phyloP scores from a whole-genome alignment of 768 basidiomycete genomes.

The Suillus subluteus region DNA sequence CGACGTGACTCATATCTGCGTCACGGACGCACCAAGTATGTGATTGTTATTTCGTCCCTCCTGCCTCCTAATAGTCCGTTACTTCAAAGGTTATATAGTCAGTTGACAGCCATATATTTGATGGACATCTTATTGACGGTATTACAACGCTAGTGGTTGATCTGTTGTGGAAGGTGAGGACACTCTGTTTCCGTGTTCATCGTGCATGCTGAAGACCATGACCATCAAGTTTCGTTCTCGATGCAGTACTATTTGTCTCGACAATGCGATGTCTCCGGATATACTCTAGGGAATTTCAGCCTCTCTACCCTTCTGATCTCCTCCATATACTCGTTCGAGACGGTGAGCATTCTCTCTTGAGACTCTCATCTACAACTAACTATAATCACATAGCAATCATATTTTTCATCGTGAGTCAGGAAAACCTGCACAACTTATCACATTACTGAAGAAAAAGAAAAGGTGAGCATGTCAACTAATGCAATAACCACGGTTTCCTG shows the following conservation, averaged over 20 bases:
- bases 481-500: slow-evolving; percentile 2
- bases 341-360: slow-evolving; percentile 17
- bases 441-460: neutral
- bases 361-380: neutral
- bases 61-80: neutral
- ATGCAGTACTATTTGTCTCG: slow-evolving; percentile 13
- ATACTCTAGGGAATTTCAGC: neutral
- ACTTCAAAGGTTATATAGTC: neutral
- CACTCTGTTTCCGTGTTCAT: neutral
- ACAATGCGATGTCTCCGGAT: slow-evolving; percentile 15
- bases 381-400: slow-evolving; percentile 5
- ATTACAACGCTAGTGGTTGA: slow-evolving; percentile 13
- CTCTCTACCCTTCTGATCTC: slow-evolving; percentile 16
- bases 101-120: neutral
- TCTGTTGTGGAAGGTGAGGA: slow-evolving; percentile 9
- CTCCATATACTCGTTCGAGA: slow-evolving; percentile 25
- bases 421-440: no score
- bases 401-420: slow-evolving; percentile 7
- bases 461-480: slow-evolving; percentile 11
- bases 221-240: slow-evolving; percentile 20
- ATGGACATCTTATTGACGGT: neutral
- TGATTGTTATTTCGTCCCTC: neutral
- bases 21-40: slow-evolving; percentile 15
- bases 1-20: slow-evolving; percentile 19
- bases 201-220: neutral